Base-by-base conservation (phyloP, 805 yeast species). In the Alloascoidea africana region DNA sequence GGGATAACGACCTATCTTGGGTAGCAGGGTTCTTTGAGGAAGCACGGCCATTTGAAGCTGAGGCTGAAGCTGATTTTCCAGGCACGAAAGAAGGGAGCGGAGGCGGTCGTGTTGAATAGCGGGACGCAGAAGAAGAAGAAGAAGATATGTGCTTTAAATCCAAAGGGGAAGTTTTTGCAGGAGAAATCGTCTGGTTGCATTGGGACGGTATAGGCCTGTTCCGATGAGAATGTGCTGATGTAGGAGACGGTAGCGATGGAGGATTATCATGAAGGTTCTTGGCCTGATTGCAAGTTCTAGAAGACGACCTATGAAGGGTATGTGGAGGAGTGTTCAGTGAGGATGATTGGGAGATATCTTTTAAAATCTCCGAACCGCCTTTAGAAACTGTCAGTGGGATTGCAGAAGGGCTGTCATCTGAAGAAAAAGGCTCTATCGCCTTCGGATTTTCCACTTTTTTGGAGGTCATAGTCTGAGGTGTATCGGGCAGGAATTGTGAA, bases 101-200 rank as follows among this genome's bases (percentile, higher is more conserved):
- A 5, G 15, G 39, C 14, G 3, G 14, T 8, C n/a, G 41, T 2
- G 17, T 18, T 11, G 40, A 14, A 27, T 15, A 4, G 41, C 39
- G 23, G n/a, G 19, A 36, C 23, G 49, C 4, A 48, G 49, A 5
- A 48, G 44, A 37, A 44, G 44, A 17, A 46, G 39, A 17, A 36
- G 36, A 11, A 39, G 32, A 15, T n/a, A 32, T 14, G 14, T 16
- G n/a, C 16, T n/a, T 32, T 8, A n/a, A 23, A 8, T 23, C n/a
- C 30, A 8, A n/a, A n/a, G 30, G n/a, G 30, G 30, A 23, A 23
- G 30, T 8, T 8, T 8, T 8, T 8, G 30, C 30, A n/a, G 30
- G 30, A 23, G 30, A n/a, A 23, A n/a, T 23, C 8, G 30, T 23
- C 30, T 23, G 13, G 13, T 23, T 23, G 30, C 13, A 23, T n/a